Evolutionary conservation across 2,329 filamentous ascomycete species (phyloP).

Genomic region (Phaeosphaeriaceae sp.): DNA sequence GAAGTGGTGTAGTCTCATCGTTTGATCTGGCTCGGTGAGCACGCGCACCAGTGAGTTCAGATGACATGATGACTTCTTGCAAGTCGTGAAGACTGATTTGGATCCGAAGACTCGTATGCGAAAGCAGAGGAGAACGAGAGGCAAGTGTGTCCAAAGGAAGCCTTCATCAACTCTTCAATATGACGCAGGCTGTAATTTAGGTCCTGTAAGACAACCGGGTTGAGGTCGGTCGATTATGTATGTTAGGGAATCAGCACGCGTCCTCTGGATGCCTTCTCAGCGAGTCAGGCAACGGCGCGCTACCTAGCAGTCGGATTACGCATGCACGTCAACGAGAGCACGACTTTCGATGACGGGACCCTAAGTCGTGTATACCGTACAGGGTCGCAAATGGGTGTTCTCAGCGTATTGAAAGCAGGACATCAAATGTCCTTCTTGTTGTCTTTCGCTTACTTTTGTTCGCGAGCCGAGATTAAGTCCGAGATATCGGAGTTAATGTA

Average conservation of each 20-base stretch:
- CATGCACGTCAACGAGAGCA: neutral
- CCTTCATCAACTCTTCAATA: too few species aligned
- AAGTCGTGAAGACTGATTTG: neutral
- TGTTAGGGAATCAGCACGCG: neutral
- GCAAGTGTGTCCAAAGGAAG: neutral
- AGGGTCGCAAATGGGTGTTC: neutral
- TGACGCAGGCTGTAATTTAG: too few species aligned
- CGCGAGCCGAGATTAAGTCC: neutral
- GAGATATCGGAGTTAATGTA: neutral
- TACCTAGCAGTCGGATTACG: neutral
- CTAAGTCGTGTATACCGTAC: too few species aligned
- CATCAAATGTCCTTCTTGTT: neutral
- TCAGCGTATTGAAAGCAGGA: neutral
- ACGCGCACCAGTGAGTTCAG: neutral
- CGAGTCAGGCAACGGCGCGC: neutral
- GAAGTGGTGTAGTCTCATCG: slow-evolving; percentile 41
- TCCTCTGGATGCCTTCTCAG: neutral
- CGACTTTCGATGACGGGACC: neutral
- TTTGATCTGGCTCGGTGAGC: slow-evolving; percentile 3
- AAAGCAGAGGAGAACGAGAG: neutral
- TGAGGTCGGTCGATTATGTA: neutral
- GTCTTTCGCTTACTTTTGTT: neutral
- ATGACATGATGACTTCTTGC: neutral
- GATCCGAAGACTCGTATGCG: neutral
- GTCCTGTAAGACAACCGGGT: too few species aligned